phyloP scores from a whole-genome alignment of 1,284 basidiomycete genomes.

The Leccinum fuscescens region DNA sequence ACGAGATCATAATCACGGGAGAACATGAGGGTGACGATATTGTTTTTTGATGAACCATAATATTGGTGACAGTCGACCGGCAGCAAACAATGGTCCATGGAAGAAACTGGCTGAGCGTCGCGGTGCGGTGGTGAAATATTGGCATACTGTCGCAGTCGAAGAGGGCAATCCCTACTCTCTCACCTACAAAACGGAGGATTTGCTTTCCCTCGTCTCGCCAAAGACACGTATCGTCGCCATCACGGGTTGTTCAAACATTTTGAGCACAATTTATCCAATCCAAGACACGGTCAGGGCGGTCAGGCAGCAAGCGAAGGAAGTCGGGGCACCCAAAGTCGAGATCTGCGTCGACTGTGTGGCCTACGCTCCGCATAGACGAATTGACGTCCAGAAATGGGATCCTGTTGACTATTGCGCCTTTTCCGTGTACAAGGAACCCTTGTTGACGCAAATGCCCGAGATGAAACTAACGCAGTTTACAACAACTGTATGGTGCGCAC shows the following conservation, averaged over 20 bases:
- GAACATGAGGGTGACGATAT: conserved; percentile 71
- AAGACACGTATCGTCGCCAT: conserved; percentile 74
- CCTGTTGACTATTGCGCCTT: conserved; percentile 67
- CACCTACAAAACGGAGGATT: conserved; percentile 52
- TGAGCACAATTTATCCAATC: conserved; percentile 66
- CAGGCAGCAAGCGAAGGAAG: conserved; percentile 47
- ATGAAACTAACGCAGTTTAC: neutral
- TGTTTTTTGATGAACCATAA: neutral
- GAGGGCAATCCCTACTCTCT: conserved; percentile 66
- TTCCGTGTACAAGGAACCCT: conserved; percentile 71
- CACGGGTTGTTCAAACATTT: conserved; percentile 74
- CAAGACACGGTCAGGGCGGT: conserved; percentile 54
- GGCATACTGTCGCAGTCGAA: conserved; percentile 51
- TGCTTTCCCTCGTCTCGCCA: conserved; percentile 58
- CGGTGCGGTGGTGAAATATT: conserved; percentile 55
- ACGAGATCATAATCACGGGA: conserved; percentile 72
- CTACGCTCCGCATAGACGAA: conserved; percentile 70
- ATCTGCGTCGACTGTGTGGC: conserved; percentile 76
- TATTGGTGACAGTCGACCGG: neutral
- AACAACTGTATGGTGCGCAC: conserved; percentile 74
- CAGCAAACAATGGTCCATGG: conserved; percentile 79
- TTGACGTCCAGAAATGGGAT: conserved; percentile 74
- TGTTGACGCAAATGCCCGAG: neutral
- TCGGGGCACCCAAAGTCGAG: conserved; percentile 60
- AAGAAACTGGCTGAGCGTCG: conserved; percentile 66